A percentile compares a stretch with the other conserved stretches of the same genome.
Conservation (phyloP, 2,329 filamentous ascomycete species). For the Westerdykella aurantiaca region DNA sequence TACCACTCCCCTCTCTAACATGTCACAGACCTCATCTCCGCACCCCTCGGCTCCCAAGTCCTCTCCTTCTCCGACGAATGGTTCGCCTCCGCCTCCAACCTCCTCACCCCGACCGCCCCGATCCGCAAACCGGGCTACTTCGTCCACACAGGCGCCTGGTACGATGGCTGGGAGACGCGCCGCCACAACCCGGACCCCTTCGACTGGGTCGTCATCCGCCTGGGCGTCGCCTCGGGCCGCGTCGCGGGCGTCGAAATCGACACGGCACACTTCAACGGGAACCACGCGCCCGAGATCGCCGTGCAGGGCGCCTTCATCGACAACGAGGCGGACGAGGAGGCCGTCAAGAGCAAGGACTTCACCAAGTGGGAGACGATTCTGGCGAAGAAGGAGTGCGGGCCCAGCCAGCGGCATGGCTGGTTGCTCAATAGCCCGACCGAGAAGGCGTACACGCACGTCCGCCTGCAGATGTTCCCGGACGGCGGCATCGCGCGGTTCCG, state of each 20-base stretch:
- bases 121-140: conserved; percentile 55
- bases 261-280: conserved; percentile 75
- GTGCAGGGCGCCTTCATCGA: conserved; percentile 67
- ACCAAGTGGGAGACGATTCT: conserved; percentile 65
- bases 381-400: conserved; percentile 64
- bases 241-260: conserved; percentile 73
- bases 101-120: conserved; percentile 52
- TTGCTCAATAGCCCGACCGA: conserved; percentile 51
- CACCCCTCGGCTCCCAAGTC: conserved; percentile 47
- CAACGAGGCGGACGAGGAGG: conserved; percentile 53
- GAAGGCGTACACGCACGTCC: conserved; percentile 72
- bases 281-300: conserved; percentile 72
- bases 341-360: conserved; percentile 47
- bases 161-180: conserved; percentile 60
- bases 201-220: conserved; percentile 56
- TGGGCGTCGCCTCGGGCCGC: conserved; percentile 61
- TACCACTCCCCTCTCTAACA: background rate
- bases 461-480: conserved; percentile 80
- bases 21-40: conserved; percentile 47
- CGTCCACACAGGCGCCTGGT: conserved; percentile 57
- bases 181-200: conserved; percentile 54
- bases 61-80: conserved; percentile 56
- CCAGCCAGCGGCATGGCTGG: conserved; percentile 69
- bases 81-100: conserved; percentile 56
- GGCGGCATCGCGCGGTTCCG: conserved; percentile 77